Base-by-base conservation (phyloP, 2,329 filamentous ascomycete genomes). In the Hymenoscyphus fructigenus region DNA sequence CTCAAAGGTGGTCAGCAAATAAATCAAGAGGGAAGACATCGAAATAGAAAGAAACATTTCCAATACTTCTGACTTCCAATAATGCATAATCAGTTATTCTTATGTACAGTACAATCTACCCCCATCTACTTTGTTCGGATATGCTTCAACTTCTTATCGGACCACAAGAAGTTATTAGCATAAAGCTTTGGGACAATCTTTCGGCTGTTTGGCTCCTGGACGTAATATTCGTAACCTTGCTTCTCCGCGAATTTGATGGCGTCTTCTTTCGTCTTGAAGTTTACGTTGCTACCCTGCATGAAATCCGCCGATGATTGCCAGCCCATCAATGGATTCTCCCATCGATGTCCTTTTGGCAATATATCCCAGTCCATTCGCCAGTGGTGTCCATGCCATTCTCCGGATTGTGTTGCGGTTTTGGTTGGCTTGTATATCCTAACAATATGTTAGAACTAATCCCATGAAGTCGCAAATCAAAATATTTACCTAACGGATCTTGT, bases 301-400 rank as follows among this genome's bases (percentile, higher is more conserved):
- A 87, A 88, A 79, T 99, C 95, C 63, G 85, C 94, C 20, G 93
- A 96, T 28, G 94, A 98, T 78, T 97, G 93, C 96, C 96, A 99
- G 67, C 95, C 95, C 87, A 99, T 99, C 77, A 99, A 81, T 57
- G 91, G 92, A 81, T 99, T 99, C 83, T 99, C 95, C 96, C 95
- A 99, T 73, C 95, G 87, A 80, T 97, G 92, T 67, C 95, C 95
- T 82, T 96, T 97, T 73, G 84, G 80, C 36, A 98, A 84, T 59
- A 96, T 88, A 77, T 99, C 95, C 95, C 95, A 99, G 78, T 99
- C 95, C 93, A 99, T 96, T 60, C 93, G 90, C 95, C 95, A 99
- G 75, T 90, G 86, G 76, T 91, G 87, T 63, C 86, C 82, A 76
- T 91, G 88, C 91, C 92, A 97, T 73, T 88, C 86, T 69, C 95